Evolutionary conservation across 202 grass and related monocot species (phyloP), one percentile per base, ranked within the genome.

Genomic region (Schoenoplectus tabernaemontani): DNA sequence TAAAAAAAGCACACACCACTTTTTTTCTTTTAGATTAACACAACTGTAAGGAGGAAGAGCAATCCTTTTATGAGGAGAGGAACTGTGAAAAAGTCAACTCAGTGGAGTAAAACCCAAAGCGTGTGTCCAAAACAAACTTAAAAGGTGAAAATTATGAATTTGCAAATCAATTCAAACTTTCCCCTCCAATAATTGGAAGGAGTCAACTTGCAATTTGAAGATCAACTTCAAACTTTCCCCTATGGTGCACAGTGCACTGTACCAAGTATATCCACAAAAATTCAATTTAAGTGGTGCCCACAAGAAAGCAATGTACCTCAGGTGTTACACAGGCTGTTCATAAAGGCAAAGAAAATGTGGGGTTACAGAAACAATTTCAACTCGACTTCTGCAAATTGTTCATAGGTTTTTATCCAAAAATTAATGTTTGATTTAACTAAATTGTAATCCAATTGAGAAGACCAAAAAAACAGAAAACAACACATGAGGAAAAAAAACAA

Each of bases 141-240:
- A 75, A 69, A 46, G 20, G 24, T 34, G 28, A 16, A 75, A 75
- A 53, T 34, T 53, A 54, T 36, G 24, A 32, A 75, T 75, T 19
- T 34, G 30, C 47, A 56, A 19, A 54, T 37, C 28, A 75, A 54
- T 30, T 56, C 16, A 28, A 75, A 75, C 71, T 75, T 75, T 7
- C n/a, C 3, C 47, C 28, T 75, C 28, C 46, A 75, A 75, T 56
- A 75, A 75, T 73, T 48, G 42, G 9, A 37, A 75, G 71, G 15
- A 16, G 70, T 53, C 70, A 74, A 74, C 46, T 53, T 48, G 70
- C 15, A 51, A 74, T 53, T 74, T 74, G 70, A 74, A 34, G 24
- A 75, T 75, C 71, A 75, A 56, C 47, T 53, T 75, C 48, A 75
- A 75, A 19, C 16, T 54, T 75, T 51, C 24, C 42, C 26, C 70